phyloP scores from a whole-genome alignment of 2,329 filamentous ascomycete species.

The Didymella sp. region DNA sequence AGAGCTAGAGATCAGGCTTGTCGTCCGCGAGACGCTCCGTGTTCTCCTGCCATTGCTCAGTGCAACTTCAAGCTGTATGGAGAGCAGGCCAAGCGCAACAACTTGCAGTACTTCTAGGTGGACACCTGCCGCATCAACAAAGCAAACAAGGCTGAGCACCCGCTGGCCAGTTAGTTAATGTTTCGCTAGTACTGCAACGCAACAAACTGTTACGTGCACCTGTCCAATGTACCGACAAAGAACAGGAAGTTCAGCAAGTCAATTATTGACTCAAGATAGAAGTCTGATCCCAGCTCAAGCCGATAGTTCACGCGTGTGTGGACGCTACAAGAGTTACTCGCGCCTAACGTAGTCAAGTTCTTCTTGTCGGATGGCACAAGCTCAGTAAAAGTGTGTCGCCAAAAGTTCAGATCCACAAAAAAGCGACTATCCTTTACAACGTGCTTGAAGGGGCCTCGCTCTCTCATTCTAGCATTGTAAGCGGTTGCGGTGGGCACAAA shows the following conservation, averaged over 20 bases:
- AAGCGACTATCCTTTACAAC: conserved; percentile 13
- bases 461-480: neutral
- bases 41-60: too few relatives aligned
- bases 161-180: conserved; percentile 15
- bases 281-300: too few relatives aligned
- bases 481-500: neutral
- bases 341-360: conserved; percentile 24
- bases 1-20: too few relatives aligned
- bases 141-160: conserved; percentile 16
- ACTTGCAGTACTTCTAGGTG: too few relatives aligned
- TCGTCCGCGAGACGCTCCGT: too few relatives aligned
- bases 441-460: conserved; percentile 4
- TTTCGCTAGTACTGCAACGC: conserved; percentile 12
- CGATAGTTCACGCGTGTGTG: too few relatives aligned
- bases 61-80: neutral
- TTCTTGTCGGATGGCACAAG: conserved; percentile 18
- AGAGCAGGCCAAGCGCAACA: neutral
- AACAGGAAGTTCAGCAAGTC: conserved; percentile 1
- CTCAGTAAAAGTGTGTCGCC: conserved; percentile 18
- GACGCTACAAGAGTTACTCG: conserved; percentile 25
- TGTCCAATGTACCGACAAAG: conserved; percentile 2
- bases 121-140: too few relatives aligned
- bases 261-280: too few relatives aligned
- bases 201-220: conserved; percentile 8
- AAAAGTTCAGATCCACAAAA: conserved; percentile 2